phyloP scores from a whole-genome alignment of 192 early-diverging fungal genomes.

The Coemansia sp. region DNA sequence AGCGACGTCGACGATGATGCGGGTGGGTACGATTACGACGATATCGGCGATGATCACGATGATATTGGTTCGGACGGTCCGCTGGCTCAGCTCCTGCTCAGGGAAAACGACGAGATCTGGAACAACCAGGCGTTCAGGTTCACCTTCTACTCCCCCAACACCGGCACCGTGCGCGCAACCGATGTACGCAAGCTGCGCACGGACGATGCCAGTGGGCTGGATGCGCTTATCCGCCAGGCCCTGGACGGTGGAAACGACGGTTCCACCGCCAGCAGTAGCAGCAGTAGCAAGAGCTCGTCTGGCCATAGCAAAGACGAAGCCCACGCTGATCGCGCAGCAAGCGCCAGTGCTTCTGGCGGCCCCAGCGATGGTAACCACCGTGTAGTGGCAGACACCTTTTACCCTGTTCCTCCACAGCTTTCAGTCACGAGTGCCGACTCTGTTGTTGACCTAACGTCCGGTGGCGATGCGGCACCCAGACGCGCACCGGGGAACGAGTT shows the following conservation, averaged over 20 bases:
- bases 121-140: conserved; percentile 57
- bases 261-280: too few species aligned
- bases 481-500: conserved; percentile 16
- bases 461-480: background rate
- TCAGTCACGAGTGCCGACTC: conserved; percentile 39
- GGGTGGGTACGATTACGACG: background rate
- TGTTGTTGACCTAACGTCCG: conserved; percentile 1
- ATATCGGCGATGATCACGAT: background rate
- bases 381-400: too few species aligned
- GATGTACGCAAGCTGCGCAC: conserved; percentile 59
- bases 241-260: background rate
- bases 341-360: too few species aligned
- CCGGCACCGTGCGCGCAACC: conserved; percentile 60
- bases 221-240: conserved; percentile 37
- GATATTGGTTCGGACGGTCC: conserved; percentile 16
- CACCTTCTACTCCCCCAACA: conserved; percentile 66
- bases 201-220: conserved; percentile 39
- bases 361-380: background rate
- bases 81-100: conserved; percentile 44
- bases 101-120: conserved; percentile 53
- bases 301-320: background rate
- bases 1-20: conserved; percentile 15
- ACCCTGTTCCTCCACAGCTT: conserved; percentile 21
- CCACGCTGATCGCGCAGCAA: background rate
- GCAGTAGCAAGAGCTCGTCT: background rate